Evolutionary conservation across 306 rosid species (phyloP).

Genomic region (Quercus agrifolia): DNA sequence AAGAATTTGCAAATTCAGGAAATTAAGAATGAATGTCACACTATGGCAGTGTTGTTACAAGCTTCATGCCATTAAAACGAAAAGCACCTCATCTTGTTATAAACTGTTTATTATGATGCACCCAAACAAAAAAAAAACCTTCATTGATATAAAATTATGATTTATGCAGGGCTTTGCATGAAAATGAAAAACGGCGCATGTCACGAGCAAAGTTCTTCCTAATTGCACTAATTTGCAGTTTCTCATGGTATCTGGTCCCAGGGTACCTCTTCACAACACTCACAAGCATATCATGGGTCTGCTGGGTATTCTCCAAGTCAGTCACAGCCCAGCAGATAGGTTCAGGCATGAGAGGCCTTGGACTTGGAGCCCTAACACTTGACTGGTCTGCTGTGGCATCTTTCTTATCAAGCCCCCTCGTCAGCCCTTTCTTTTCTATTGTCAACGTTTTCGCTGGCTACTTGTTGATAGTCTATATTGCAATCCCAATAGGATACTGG

Average conservation of each 20-base stretch:
- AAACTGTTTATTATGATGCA: not conserved
- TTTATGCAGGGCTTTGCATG: conserved; percentile 69
- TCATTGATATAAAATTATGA: not conserved
- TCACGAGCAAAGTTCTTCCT: conserved; percentile 66
- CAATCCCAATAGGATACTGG: conserved; percentile 62
- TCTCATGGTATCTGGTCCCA: conserved; percentile 64
- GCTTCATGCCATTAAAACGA: not conserved
- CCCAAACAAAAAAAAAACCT: no score
- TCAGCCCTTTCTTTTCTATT: conserved; percentile 73
- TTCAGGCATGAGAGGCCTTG: conserved; percentile 80
- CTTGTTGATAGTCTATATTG: conserved; percentile 42
- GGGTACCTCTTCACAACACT: conserved; percentile 75
- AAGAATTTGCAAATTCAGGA: no score
- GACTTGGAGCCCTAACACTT: conserved; percentile 71
- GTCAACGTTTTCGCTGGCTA: conserved; percentile 64
- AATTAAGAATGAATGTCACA: no score
- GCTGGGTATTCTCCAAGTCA: conserved; percentile 79
- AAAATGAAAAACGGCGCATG: conserved; percentile 46
- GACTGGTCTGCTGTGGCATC: conserved; percentile 78
- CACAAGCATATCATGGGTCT: conserved; percentile 75
- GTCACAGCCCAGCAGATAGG: conserved; percentile 83
- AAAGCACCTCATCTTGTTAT: not conserved
- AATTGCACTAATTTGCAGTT: conserved; percentile 65
- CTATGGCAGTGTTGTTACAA: no score
- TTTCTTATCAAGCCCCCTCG: conserved; percentile 74